These are phyloP conservation scores for Letharia columbiana DNA, from an alignment of 495 filamentous ascomycete species.

Conservation along the genomic window DNA sequence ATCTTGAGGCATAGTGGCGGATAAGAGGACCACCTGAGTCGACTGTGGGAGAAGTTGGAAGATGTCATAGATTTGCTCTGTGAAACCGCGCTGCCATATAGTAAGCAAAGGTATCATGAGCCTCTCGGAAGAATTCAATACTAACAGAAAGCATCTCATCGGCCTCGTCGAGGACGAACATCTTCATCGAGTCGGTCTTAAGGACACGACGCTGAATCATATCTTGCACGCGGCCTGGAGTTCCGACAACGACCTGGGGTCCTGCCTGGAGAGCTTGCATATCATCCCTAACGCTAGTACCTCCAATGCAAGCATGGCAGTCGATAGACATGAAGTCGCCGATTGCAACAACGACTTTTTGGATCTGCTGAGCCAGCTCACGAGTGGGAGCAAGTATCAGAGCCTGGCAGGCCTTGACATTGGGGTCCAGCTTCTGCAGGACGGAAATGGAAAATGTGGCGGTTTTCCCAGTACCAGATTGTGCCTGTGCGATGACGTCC, in stretches of 20 bases:
- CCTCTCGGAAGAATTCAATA: conserved; percentile 19
- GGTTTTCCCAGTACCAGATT: conserved; percentile 98
- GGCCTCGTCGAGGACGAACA: conserved; percentile 97
- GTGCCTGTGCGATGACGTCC: conserved; percentile 98
- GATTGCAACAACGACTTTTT: conserved; percentile 95
- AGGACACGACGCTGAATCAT: conserved; percentile 97
- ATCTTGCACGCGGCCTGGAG: conserved; percentile 93
- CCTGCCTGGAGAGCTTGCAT: conserved; percentile 94
- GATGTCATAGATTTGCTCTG: conserved; percentile 99
- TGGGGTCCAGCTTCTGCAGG: conserved; percentile 93
- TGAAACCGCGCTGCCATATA: conserved; percentile 72
- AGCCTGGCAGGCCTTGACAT: conserved; percentile 89
- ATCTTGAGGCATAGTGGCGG: conserved; percentile 96
- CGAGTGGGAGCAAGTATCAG: conserved; percentile 94
- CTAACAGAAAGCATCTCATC: conserved; percentile 96
- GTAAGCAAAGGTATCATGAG: conserved; percentile 2
- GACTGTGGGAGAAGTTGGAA: conserved; percentile 96
- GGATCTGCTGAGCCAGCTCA: conserved; percentile 96
- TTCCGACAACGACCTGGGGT: conserved; percentile 93
- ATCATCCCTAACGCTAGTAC: conserved; percentile 94
- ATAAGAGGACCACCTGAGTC: conserved; percentile 95
- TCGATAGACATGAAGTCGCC: conserved; percentile 99
- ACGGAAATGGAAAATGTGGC: conserved; percentile 98
- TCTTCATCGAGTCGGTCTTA: conserved; percentile 94
- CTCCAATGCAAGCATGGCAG: conserved; percentile 98